Base-by-base conservation (phyloP, 1,284 basidiomycete genomes). In the Cystobasidiaceae sp. region DNA sequence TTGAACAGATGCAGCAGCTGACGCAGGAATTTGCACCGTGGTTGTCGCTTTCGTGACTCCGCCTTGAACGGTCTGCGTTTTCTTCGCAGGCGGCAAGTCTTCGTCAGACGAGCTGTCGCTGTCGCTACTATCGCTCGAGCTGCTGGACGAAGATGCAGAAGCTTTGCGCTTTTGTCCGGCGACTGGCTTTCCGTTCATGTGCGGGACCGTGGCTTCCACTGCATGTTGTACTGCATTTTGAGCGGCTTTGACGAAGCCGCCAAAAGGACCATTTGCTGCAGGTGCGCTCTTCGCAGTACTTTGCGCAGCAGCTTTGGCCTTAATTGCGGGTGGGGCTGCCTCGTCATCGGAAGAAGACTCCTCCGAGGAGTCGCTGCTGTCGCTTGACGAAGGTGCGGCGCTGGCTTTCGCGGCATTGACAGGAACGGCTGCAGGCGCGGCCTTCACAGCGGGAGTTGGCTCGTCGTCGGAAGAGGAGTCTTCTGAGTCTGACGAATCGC, bases 11-110 rank as follows among this genome's bases (percentile, higher is more conserved):
- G 46, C 62, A 23, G 44, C 43, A 25, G 67, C 58, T 7, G 68
- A 51, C 3, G 68, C 46, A 34, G 67, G 60, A n/a, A 64, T 46
- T 27, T 68, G 64, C 21, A 68, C 48, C 0, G 44, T 25, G 21
- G 57, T 45, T 7, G 55, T 50, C 9, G 48, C 33, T 30, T 58
- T 66, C 28, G 65, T 55, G 17, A 59, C 50, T 33, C 37, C 52
- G 44, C 46, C 57, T 8, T 61, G 23, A 28, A 67, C 13, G 21
- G 67, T 69, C 17, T 32, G 39, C 44, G 25, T 32, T 30, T 69
- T 69, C 60, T 71, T 70, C 9, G 62, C 51, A 19, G 66, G 48
- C n/a, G 69, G 61, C 28, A 66, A 56, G 28, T 74, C 59, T 63
- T 71, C 49, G 34, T 70, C 32, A 46, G 60, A 52, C 30, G 75